phyloP scores from a whole-genome alignment of 2,329 filamentous ascomycete genomes.

The Tolypocladium endophyticum region DNA sequence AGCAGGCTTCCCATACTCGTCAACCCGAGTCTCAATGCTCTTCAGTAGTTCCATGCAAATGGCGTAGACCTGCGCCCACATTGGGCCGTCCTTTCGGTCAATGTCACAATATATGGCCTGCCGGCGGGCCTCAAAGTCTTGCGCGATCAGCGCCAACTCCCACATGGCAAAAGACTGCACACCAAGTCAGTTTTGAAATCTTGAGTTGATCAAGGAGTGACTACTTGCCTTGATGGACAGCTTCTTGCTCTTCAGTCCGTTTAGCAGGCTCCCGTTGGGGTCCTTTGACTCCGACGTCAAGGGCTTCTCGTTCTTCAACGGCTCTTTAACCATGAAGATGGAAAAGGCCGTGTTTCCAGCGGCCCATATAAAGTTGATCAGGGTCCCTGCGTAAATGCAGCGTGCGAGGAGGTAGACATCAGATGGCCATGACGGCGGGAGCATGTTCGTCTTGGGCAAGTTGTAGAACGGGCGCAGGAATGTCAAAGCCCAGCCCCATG shows the following conservation, averaged over 20 bases:
- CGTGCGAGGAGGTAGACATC: slow-evolving; percentile 44
- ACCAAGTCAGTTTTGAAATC: slow-evolving; percentile 8
- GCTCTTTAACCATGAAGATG: slow-evolving; percentile 68
- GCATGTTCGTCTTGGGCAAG: slow-evolving; percentile 60
- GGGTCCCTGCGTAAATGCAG: slow-evolving; percentile 49
- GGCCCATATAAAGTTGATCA: slow-evolving; percentile 67
- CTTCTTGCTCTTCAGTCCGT: slow-evolving; percentile 76
- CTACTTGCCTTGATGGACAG: slow-evolving; percentile 56
- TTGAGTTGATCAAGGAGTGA: background rate
- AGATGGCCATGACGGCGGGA: slow-evolving; percentile 46
- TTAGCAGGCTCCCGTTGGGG: slow-evolving; percentile 80
- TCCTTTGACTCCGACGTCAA: slow-evolving; percentile 80
- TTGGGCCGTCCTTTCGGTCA: slow-evolving; percentile 66
- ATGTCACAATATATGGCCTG: slow-evolving; percentile 80
- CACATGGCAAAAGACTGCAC: slow-evolving; percentile 74
- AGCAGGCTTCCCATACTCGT: slow-evolving; percentile 42
- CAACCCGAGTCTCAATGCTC: slow-evolving; percentile 56
- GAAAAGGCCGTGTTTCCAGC: slow-evolving; percentile 68
- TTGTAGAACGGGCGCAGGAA: slow-evolving; percentile 66
- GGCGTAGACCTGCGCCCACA: slow-evolving; percentile 69
- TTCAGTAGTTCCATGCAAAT: slow-evolving; percentile 61
- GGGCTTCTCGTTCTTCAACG: slow-evolving; percentile 74
- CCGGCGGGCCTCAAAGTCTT: slow-evolving; percentile 62
- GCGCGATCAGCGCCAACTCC: slow-evolving; percentile 75
- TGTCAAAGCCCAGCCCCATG: slow-evolving; percentile 60